Conservation (phyloP, 2,329 filamentous ascomycete genomes). For the Xylaria sp. region DNA sequence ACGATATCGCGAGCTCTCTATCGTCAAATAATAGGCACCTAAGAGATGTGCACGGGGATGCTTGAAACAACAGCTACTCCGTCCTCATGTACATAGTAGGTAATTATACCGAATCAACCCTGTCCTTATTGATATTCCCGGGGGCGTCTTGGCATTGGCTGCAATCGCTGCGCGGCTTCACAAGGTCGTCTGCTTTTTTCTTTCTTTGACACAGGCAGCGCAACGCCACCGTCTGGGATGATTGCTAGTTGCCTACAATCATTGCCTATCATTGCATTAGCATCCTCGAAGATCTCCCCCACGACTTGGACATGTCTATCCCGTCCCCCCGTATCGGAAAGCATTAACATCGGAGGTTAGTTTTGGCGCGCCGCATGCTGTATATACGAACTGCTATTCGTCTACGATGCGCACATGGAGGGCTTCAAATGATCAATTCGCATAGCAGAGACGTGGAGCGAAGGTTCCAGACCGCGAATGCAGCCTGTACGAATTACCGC, state of each 20-base stretch:
- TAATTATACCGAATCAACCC: conserved; percentile 1
- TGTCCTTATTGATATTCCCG: not conserved
- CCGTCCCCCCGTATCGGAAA: not conserved
- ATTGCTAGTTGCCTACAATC: not conserved
- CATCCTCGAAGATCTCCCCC: not conserved
- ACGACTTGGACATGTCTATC: not conserved
- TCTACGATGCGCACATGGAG: not conserved
- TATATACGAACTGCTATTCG: not conserved
- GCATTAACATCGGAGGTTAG: not conserved
- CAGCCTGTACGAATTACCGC: not conserved
- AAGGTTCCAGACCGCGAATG: not conserved
- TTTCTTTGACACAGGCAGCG: not conserved
- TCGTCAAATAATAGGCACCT: not conserved
- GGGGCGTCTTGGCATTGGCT: not conserved
- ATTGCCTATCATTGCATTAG: not conserved
- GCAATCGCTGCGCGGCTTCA: not conserved
- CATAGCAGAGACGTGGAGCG: not conserved
- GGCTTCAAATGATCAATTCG: not conserved
- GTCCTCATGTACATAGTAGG: not conserved
- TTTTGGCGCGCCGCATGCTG: not conserved
- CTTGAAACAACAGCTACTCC: not conserved
- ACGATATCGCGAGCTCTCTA: not conserved
- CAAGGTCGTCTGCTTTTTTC: not conserved
- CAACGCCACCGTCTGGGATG: not conserved
- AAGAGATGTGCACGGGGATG: not conserved